These are phyloP conservation scores for Penicillium canescens DNA, from an alignment of 495 filamentous ascomycete species.

Conservation along the genomic window DNA sequence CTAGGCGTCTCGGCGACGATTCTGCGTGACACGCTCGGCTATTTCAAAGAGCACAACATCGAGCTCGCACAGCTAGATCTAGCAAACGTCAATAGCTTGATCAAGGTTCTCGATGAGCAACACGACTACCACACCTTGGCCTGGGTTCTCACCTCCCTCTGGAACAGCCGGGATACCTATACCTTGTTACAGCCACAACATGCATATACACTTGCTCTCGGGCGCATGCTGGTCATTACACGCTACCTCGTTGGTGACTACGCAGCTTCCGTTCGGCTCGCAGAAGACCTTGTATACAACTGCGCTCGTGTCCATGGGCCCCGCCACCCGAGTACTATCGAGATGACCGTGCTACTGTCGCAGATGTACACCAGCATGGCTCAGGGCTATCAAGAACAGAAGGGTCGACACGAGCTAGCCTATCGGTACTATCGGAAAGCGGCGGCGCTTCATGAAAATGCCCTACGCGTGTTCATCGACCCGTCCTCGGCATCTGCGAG, in stretches of 20 bases:
- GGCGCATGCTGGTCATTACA: conserved; percentile 30
- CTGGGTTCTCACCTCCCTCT: conserved; percentile 26
- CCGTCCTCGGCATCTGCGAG: neutral
- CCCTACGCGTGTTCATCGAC: conserved; percentile 23
- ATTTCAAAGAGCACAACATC: too few relatives aligned
- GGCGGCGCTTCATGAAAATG: conserved; percentile 30
- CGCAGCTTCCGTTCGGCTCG: conserved; percentile 20
- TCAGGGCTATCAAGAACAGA: conserved; percentile 16
- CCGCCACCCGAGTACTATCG: too few relatives aligned
- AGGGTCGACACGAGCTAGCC: conserved; percentile 21
- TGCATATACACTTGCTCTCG: conserved; percentile 26
- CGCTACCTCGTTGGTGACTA: conserved; percentile 29
- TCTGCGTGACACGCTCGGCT: too few relatives aligned
- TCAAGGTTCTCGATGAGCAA: conserved; percentile 27
- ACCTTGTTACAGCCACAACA: conserved; percentile 12
- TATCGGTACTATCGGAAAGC: conserved; percentile 29
- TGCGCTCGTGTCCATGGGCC: conserved; percentile 7
- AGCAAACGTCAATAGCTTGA: conserved; percentile 23
- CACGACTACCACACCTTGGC: conserved; percentile 27
- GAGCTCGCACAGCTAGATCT: conserved; percentile 14
- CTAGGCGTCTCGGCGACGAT: too few relatives aligned
- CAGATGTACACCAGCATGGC: too few relatives aligned
- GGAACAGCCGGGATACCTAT: conserved; percentile 26
- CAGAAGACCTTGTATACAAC: conserved; percentile 34
- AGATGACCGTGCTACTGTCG: too few relatives aligned